Evolutionary conservation across 257 asterid species (phyloP).

Genomic region (Solanum ossicruentum): DNA sequence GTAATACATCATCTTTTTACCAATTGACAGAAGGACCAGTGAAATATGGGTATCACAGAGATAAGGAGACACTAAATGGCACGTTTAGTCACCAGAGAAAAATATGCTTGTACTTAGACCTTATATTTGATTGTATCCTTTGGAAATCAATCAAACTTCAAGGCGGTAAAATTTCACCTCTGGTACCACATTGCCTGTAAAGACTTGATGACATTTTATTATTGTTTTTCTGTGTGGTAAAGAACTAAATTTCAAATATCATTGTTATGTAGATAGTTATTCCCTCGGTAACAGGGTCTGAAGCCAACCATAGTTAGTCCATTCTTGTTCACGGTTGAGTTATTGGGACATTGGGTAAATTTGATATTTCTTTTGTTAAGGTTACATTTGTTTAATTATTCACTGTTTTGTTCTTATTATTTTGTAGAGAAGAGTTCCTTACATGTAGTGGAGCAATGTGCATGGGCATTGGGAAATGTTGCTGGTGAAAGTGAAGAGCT

Average conservation of each 20-base stretch:
- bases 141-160: neutral
- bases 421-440: constrained; percentile 62
- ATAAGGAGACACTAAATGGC: neutral
- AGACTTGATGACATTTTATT: neutral
- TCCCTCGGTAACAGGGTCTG: neutral
- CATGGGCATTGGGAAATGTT: constrained; percentile 98
- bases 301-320: neutral
- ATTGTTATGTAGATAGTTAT: neutral
- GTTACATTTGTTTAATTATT: neutral
- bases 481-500: constrained; percentile 95
- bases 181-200: neutral
- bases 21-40: neutral
- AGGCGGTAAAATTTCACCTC: neutral
- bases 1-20: neutral
- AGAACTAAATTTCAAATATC: neutral
- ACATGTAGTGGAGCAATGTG: constrained; percentile 96
- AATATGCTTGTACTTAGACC: neutral
- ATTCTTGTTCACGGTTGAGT: neutral
- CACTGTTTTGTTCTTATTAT: neutral
- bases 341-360: neutral
- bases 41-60: neutral
- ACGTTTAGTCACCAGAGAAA: neutral
- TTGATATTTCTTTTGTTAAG: neutral
- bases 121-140: neutral
- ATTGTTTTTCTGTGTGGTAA: neutral